Base-by-base conservation (phyloP, 2,329 filamentous ascomycete genomes). In the Aspergillus ochraceus region DNA sequence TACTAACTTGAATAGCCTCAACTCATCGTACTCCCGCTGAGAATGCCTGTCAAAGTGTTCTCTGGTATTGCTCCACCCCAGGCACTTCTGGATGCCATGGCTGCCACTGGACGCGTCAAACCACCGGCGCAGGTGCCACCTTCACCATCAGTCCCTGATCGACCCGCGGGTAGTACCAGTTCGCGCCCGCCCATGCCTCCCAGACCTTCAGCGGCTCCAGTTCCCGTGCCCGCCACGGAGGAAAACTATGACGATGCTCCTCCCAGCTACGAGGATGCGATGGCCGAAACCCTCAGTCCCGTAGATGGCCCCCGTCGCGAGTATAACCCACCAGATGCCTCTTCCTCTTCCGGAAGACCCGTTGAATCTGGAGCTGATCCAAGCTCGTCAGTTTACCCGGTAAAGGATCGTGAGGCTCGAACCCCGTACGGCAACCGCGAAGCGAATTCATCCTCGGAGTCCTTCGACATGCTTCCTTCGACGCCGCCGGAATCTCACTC, bases 251-350 rank as follows among this genome's bases (percentile, higher is more conserved):
- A 91, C 32, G 92, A 95, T 58, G 91, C 92, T n/a, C 93, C 94
- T 19, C 93, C 93, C 8, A 97, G 91, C 70, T 98, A 98, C 71
- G 92, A 97, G 76, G 93, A 97, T 76, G 92, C 92, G 12, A 88
- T 97, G 77, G 92, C 92, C 6, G 88, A 91, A 64, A 86, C 88
- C 60, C 77, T 95, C 62, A 88, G 86, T 39, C 90, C 91, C 1
- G 86, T 92, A 58, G 85, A 91, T 71, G 90, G 88, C 61, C 79
- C 88, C 26, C 82, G 92, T 68, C 75, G 78, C 69, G 77, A 81
- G 70, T 81, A 81, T 76, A 75, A 78, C 71, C 72, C 77, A 74
- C 73, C 75, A 70, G 71, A 74, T 64, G 66, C 71, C 69, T 68
- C 32, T 36, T 36, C 71, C 64, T 70, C 67, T 55, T 67, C 65